Evolutionary conservation across 352 stramenopile genomes (phyloP), one percentile per base, ranked within the genome.

Genomic region (Phytophthora multivora): DNA sequence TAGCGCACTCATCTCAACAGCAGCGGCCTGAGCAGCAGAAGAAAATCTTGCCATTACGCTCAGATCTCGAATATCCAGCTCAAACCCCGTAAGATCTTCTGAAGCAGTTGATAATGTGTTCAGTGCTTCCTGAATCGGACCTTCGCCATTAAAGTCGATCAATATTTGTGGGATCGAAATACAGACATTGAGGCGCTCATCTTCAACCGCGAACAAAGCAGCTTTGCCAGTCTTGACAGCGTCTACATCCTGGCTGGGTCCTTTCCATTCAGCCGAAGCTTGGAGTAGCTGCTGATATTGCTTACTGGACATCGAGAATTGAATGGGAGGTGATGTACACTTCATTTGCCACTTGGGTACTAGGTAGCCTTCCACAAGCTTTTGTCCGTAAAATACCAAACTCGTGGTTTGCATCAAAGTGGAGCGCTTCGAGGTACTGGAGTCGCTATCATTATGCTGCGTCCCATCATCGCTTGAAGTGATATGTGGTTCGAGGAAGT

Each of bases 211-310:
- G 55, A 92, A 92, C 41, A 57, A 15, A 56, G 71, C 59, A 42
- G 30, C 6, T 41, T 40, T 48, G 8, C 9, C 18, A 23, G 15
- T 12, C n/a, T 53, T 61, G 4, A 18, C 3, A 10, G 16, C 51
- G 28, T 49, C 26, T 19, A 23, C 10, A 0, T 41, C 48, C 13
- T 26, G 36, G 21, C 16, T 55, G 7, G 59, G 59, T 21, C 52
- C 31, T 46, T 75, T 66, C 83, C 83, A 91, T 8, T 79, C 69
- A 6, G 75, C 63, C n/a, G 80, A 89, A 25, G 80, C 77, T 39
- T 85, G 75, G 10, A 90, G 33, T 8, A 91, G 74, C 63, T 92
- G 81, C 7, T 82, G 71, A 21, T 89, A 90, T 54, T 92, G 83
- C 1, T 74, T 62, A 46, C 74, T 90, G 0, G 79, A 89, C 13